A percentile compares a stretch with the other conserved stretches of the same genome.
Evolutionary conservation across 345 rosid species (phyloP).

Genomic region (Acer negundo): DNA sequence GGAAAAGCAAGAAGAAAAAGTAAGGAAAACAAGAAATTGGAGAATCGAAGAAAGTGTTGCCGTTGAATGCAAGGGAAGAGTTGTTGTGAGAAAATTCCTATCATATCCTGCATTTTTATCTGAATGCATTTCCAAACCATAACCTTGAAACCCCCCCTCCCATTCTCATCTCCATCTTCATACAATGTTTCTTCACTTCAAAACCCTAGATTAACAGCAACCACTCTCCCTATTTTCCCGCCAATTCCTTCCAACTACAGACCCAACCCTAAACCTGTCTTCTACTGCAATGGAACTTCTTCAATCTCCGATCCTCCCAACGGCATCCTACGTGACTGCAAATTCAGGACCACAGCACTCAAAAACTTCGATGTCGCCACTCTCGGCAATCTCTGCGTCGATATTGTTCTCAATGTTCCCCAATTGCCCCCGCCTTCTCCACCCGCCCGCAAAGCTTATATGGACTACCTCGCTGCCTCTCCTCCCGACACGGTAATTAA

Average conservation of each 20-base stretch:
- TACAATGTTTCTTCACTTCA: constrained; percentile 10
- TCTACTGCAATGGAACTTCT: constrained; percentile 35
- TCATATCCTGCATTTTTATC: background rate
- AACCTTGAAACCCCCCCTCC: background rate
- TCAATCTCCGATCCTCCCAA: constrained; percentile 36
- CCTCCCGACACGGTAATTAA: constrained; percentile 81
- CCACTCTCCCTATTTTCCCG: constrained; percentile 26
- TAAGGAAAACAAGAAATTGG: no score
- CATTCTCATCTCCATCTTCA: background rate
- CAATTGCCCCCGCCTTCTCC: constrained; percentile 69
- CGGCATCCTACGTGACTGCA: constrained; percentile 14
- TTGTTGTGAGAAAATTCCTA: background rate
- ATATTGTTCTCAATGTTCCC: constrained; percentile 83
- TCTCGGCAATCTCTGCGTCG: constrained; percentile 92
- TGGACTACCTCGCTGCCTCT: constrained; percentile 69
- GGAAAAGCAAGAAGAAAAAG: background rate
- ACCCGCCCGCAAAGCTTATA: constrained; percentile 57
- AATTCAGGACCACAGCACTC: constrained; percentile 25
- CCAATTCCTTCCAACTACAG: background rate
- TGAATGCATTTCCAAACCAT: constrained; percentile 13
- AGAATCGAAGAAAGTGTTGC: background rate
- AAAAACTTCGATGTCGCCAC: constrained; percentile 78
- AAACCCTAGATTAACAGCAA: constrained; percentile 34
- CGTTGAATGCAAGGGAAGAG: background rate
- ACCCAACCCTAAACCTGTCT: constrained; percentile 8